These are phyloP conservation scores for Benincasa hispida DNA, from an alignment of 306 rosid species.

Conservation along the genomic window DNA sequence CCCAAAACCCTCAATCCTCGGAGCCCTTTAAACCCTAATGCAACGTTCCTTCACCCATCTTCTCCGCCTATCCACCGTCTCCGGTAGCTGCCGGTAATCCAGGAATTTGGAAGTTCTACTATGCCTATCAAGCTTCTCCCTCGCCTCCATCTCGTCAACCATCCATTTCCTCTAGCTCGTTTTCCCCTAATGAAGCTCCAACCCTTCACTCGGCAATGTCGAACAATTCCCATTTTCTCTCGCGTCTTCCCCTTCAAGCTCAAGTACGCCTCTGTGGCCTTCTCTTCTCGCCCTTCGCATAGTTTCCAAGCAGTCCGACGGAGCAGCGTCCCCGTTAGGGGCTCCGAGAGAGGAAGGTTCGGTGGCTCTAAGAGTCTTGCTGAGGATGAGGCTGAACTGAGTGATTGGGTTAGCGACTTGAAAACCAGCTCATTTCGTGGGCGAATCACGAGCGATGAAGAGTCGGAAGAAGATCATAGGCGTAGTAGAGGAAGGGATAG, in stretches of 20 bases:
- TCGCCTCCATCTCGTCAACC: slow-evolving; percentile 43
- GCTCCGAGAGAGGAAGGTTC: slow-evolving; percentile 1
- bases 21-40: slow-evolving; percentile 25
- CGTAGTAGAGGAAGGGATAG: slow-evolving; percentile 14
- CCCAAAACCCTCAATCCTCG: background rate
- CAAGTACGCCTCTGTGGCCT: slow-evolving; percentile 11
- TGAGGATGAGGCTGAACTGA: slow-evolving; percentile 79
- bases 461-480: slow-evolving; percentile 17
- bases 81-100: background rate
- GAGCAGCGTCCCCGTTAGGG: slow-evolving; percentile 1
- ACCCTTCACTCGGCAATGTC: slow-evolving; percentile 13
- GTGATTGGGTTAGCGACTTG: slow-evolving; percentile 68
- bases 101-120: background rate
- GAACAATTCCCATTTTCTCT: slow-evolving; percentile 25
- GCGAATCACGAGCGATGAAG: slow-evolving; percentile 17
- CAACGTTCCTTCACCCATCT: background rate
- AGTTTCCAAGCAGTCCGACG: slow-evolving; percentile 19
- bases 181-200: slow-evolving; percentile 32
- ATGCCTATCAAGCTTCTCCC: slow-evolving; percentile 55
- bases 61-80: background rate
- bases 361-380: slow-evolving; percentile 47
- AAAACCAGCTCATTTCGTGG: slow-evolving; percentile 26
- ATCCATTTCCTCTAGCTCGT: slow-evolving; percentile 30
- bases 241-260: slow-evolving; percentile 46
- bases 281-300: slow-evolving; percentile 13